Evolutionary conservation across 345 rosid species (phyloP).

Genomic region (thale cress (Arabidopsis thaliana)): DNA sequence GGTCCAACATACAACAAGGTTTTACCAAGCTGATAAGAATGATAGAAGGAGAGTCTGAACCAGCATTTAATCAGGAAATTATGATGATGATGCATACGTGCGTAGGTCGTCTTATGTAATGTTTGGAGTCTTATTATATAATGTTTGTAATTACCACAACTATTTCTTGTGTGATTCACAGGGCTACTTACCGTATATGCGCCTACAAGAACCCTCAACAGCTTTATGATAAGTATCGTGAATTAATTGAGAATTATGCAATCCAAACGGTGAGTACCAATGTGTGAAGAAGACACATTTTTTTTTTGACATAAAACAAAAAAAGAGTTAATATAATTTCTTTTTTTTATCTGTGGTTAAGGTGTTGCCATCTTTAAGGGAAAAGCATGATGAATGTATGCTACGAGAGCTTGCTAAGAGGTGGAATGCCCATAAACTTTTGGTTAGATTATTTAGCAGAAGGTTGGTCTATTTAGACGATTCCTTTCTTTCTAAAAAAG

Average conservation of each 20-base stretch:
- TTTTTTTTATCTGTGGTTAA: neutral
- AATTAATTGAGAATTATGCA: constrained; percentile 57
- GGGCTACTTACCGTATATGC: constrained; percentile 67
- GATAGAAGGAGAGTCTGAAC: constrained; percentile 58
- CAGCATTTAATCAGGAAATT: constrained; percentile 54
- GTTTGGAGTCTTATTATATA: neutral
- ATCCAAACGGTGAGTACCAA: constrained; percentile 46
- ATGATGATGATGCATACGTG: constrained; percentile 51
- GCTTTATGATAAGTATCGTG: constrained; percentile 65
- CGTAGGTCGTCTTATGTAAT: constrained; percentile 20
- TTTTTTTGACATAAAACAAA: no score
- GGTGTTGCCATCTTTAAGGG: constrained; percentile 55
- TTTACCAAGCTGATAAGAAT: constrained; percentile 43
- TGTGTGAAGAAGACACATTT: no score
- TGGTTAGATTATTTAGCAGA: no score
- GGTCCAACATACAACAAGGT: no score
- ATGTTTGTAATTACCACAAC: neutral
- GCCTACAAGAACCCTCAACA: constrained; percentile 60
- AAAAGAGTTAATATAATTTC: neutral
- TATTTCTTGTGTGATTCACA: constrained; percentile 10
- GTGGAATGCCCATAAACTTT: no score
- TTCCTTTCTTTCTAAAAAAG: no score
- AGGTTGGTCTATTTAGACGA: no score
- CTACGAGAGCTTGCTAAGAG: constrained; percentile 62
- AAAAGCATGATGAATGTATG: constrained; percentile 75